phyloP scores from a whole-genome alignment of 1,139 yeast species.

The Saccharomycopsis hybrid region DNA sequence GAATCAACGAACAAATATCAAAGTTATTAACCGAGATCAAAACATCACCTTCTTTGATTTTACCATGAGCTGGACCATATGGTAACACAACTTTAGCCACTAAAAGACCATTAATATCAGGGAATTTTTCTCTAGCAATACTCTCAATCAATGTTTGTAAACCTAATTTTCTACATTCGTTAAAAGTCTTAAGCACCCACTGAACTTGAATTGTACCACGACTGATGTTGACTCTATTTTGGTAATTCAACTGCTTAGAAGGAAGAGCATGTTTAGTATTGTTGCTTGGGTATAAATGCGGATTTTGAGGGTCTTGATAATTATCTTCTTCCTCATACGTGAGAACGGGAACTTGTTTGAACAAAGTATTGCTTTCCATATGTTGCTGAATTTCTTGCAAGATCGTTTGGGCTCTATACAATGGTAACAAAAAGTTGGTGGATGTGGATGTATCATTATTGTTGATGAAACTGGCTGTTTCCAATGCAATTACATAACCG shows the following conservation, averaged over 20 bases:
- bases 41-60: conserved; percentile 80
- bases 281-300: neutral
- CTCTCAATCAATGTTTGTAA: conserved; percentile 70
- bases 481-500: conserved; percentile 85
- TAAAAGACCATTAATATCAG: conserved; percentile 71
- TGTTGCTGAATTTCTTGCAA: conserved; percentile 60
- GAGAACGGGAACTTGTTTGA: conserved; percentile 17
- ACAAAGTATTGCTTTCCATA: conserved; percentile 28
- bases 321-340: conserved; percentile 21
- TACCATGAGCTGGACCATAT: conserved; percentile 76
- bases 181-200: conserved; percentile 82
- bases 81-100: conserved; percentile 83
- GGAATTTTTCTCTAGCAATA: conserved; percentile 60
- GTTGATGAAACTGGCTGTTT: conserved; percentile 77
- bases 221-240: conserved; percentile 37
- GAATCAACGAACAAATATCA: conserved; percentile 62
- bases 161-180: conserved; percentile 85
- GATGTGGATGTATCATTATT: conserved; percentile 57
- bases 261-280: neutral
- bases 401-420: conserved; percentile 78
- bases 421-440: conserved; percentile 86
- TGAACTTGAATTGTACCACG: conserved; percentile 88
- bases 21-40: conserved; percentile 66
- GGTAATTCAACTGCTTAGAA: conserved; percentile 12
- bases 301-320: conserved; percentile 20